phyloP scores from a whole-genome alignment of 2,329 filamentous ascomycete genomes.

The Trichophyton equinum region DNA sequence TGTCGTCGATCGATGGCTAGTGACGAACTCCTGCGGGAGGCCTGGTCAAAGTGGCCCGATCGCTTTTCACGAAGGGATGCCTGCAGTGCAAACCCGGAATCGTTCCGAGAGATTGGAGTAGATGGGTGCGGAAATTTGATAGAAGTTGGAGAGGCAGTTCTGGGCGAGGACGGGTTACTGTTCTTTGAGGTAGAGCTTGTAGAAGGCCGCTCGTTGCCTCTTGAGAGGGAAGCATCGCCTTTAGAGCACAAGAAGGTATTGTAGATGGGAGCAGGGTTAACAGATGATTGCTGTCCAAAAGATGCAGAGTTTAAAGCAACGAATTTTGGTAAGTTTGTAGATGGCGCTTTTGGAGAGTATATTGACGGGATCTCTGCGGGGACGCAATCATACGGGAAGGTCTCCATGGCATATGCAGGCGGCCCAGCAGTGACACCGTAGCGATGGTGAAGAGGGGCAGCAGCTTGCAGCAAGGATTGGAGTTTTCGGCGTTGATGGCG shows the following conservation, averaged over 20 bases:
- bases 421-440: conserved; percentile 81
- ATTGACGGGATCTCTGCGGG: conserved; percentile 72
- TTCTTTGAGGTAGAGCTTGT: conserved; percentile 50
- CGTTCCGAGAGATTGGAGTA: conserved; percentile 73
- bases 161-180: conserved; percentile 45
- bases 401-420: conserved; percentile 83
- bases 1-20: conserved; percentile 66
- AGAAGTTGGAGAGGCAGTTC: conserved; percentile 58
- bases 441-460: conserved; percentile 80
- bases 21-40: conserved; percentile 80
- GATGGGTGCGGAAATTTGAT: conserved; percentile 64
- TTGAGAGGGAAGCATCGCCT: conserved; percentile 43
- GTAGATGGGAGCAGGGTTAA: conserved; percentile 56
- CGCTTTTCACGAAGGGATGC: conserved; percentile 84
- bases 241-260: conserved; percentile 79
- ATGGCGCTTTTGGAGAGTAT: conserved; percentile 58
- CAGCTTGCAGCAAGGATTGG: conserved; percentile 71
- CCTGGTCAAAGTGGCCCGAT: conserved; percentile 77
- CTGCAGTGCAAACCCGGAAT: conserved; percentile 80
- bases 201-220: conserved; percentile 56
- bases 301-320: conserved; percentile 79
- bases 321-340: conserved; percentile 68
- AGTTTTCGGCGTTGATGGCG: conserved; percentile 85
- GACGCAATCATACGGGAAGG: conserved; percentile 81
- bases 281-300: conserved; percentile 56